Conservation (phyloP, 1,284 basidiomycete species). For the Rhodotorula mucilaginosa region DNA sequence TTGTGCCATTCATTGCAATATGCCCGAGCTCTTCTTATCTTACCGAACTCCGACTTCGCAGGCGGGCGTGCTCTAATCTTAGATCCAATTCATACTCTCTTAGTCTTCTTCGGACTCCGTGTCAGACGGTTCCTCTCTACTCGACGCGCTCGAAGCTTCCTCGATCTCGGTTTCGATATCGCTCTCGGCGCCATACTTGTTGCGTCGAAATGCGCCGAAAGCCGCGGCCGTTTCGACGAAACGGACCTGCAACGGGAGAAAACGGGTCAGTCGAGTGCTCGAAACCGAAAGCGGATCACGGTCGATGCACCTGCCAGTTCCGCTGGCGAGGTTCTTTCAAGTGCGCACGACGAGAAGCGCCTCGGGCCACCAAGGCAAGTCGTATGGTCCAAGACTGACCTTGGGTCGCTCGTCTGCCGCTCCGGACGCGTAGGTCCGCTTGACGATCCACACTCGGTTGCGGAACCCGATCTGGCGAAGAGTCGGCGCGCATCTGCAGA, state of each 20-base stretch:
- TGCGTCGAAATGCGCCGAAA: conserved; percentile 37
- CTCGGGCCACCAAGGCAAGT: conserved; percentile 38
- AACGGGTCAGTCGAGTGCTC: neutral
- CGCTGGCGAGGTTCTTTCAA: conserved; percentile 2
- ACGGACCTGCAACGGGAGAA: conserved; percentile 1
- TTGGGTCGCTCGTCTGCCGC: conserved; percentile 2
- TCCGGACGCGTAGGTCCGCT: neutral
- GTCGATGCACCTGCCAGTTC: neutral
- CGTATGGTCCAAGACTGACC: conserved; percentile 32
- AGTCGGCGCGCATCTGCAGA: conserved; percentile 21
- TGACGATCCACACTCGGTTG: conserved; percentile 40
- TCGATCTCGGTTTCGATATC: conserved; percentile 29
- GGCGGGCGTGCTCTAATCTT: too few relatives aligned
- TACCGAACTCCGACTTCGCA: neutral
- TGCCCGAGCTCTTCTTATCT: neutral
- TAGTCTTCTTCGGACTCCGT: neutral
- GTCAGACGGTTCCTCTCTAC: neutral
- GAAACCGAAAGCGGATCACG: neutral
- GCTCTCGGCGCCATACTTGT: conserved; percentile 34
- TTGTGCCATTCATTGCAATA: neutral
- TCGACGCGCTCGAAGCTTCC: neutral
- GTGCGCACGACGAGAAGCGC: conserved; percentile 38
- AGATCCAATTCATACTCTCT: neutral
- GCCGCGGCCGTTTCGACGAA: conserved; percentile 35
- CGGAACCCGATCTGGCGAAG: conserved; percentile 38